These are phyloP conservation scores for Cutaneotrichosporon cutaneum DNA, from an alignment of 1,284 basidiomycete species.

Conservation along the genomic window DNA sequence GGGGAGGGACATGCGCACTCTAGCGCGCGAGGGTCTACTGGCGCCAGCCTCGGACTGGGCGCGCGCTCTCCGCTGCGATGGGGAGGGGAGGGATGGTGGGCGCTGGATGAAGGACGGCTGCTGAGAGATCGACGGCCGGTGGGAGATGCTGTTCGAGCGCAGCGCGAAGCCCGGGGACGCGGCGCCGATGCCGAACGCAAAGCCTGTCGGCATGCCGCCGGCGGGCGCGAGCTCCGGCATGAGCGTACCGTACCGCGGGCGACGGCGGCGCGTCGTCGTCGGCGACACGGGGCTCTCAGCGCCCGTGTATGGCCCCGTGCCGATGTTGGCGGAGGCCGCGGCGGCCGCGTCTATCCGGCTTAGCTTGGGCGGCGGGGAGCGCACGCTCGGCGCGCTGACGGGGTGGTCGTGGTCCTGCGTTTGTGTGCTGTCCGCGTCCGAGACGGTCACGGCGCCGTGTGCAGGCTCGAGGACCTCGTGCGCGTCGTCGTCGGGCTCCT, in stretches of 20 bases:
- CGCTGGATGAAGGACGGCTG: neutral
- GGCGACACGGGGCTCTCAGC: constrained; percentile 30
- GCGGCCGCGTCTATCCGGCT: neutral
- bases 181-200: constrained; percentile 53
- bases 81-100: neutral
- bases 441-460: constrained; percentile 25
- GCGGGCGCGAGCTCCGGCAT: constrained; percentile 46
- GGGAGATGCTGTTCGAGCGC: constrained; percentile 32
- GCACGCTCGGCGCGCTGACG: neutral
- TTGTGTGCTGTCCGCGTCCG: constrained; percentile 20
- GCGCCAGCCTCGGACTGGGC: neutral
- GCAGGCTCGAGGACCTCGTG: constrained; percentile 32
- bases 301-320: constrained; percentile 4
- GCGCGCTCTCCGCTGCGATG: neutral
- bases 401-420: constrained; percentile 10
- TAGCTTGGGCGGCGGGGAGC: constrained; percentile 1
- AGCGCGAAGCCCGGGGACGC: constrained; percentile 53
- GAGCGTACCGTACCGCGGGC: constrained; percentile 48
- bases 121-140: constrained; percentile 16
- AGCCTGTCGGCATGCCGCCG: constrained; percentile 42
- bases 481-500: constrained; percentile 25
- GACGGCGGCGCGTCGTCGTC: constrained; percentile 22
- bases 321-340: neutral
- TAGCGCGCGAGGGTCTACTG: neutral
- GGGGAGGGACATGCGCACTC: constrained; percentile 1